These are phyloP conservation scores for Magnolia sinica DNA, from an alignment of 164 flowering plant genomes.

Conservation along the genomic window DNA sequence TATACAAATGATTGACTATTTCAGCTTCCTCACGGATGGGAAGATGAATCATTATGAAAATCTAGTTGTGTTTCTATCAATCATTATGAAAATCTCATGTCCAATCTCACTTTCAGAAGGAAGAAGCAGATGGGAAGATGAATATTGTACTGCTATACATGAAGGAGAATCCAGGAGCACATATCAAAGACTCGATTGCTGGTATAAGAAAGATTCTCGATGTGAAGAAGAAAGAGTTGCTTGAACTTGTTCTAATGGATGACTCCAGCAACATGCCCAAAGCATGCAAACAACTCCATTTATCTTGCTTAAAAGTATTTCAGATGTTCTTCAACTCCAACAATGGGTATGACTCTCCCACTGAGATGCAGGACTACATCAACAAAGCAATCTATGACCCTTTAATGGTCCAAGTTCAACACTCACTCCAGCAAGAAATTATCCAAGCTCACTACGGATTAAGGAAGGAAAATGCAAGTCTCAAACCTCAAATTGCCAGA, in stretches of 20 bases:
- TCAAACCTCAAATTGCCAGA: background rate
- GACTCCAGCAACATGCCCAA: conserved; percentile 3
- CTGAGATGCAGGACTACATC: conserved; percentile 28
- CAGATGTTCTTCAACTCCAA: conserved; percentile 43
- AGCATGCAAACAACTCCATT: conserved; percentile 25
- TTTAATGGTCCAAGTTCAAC: background rate
- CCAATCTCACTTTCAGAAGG: conserved; percentile 32
- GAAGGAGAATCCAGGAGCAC: conserved; percentile 31
- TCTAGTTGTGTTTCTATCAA: background rate
- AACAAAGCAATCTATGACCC: conserved; percentile 39
- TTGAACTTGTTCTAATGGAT: conserved; percentile 34
- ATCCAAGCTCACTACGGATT: background rate
- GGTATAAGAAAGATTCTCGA: conserved; percentile 23
- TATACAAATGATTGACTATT: background rate
- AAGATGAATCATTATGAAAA: too few species aligned
- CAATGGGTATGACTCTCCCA: conserved; percentile 33
- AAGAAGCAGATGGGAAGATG: conserved; percentile 33
- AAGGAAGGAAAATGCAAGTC: background rate
- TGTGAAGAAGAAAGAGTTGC: conserved; percentile 25
- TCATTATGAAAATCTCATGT: background rate
- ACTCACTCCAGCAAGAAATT: background rate
- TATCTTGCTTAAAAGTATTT: conserved; percentile 31
- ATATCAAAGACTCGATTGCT: conserved; percentile 30
- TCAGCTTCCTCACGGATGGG: background rate
- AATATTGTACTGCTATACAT: conserved; percentile 30